Conservation (phyloP, 208 protist genomes). For the Wallacemonas sp. region DNA sequence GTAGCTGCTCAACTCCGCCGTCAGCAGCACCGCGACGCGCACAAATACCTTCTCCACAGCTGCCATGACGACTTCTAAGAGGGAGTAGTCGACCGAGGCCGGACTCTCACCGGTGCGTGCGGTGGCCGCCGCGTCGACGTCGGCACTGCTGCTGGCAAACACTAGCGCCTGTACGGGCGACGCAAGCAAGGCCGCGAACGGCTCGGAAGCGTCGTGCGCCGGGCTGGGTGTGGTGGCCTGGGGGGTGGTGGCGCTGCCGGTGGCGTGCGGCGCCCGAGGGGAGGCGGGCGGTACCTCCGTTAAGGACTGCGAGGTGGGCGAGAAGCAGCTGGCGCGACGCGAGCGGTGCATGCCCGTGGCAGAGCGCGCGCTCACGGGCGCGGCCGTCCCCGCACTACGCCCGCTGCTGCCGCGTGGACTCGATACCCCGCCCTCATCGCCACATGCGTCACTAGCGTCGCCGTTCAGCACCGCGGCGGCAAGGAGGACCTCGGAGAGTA, state of each 20-base stretch:
- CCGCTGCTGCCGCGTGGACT: no score
- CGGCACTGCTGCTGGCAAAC: neutral
- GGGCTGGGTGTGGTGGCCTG: no score
- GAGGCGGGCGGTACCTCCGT: neutral
- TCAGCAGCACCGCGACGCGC: constrained; percentile 3
- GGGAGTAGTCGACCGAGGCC: constrained; percentile 22
- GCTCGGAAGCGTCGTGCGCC: no score
- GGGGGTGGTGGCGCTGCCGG: no score
- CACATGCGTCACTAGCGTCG: no score
- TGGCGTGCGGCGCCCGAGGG: neutral
- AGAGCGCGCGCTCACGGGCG: neutral
- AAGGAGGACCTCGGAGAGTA: constrained; percentile 19
- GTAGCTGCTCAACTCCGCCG: neutral
- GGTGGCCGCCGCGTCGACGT: neutral
- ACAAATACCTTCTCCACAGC: constrained; percentile 20
- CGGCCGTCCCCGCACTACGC: no score
- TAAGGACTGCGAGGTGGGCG: constrained; percentile 32
- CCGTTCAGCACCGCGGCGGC: constrained; percentile 5
- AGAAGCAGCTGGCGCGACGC: constrained; percentile 42
- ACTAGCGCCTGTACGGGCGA: neutral
- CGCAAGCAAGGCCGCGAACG: neutral
- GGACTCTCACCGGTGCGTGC: constrained; percentile 16
- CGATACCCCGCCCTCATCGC: no score
- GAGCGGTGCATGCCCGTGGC: constrained; percentile 14
- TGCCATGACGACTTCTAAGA: constrained; percentile 5